These are phyloP conservation scores for Lactifluus subvellereus DNA, from an alignment of 768 basidiomycete species.

Conservation along the genomic window DNA sequence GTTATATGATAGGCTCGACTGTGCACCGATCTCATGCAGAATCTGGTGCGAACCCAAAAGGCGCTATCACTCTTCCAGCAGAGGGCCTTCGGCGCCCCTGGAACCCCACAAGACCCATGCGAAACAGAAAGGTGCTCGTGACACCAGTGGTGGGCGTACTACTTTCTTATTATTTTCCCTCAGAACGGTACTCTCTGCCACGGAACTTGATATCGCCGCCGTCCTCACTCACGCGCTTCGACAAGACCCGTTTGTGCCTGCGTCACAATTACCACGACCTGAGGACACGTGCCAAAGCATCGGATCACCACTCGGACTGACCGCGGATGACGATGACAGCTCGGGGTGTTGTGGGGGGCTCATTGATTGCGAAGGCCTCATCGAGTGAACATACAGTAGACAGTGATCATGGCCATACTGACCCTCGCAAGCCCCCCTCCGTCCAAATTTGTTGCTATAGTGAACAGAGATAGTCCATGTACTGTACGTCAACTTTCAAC, in stretches of 20 bases:
- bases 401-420: no score
- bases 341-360: constrained; percentile 10
- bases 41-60: constrained; percentile 14
- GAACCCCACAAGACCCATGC: not conserved
- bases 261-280: not conserved
- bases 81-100: not conserved
- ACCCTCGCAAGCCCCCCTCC: not conserved
- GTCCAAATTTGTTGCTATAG: not conserved
- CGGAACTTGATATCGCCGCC: constrained; percentile 19
- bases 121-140: constrained; percentile 6
- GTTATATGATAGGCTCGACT: constrained; percentile 1
- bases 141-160: not conserved
- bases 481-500: not conserved
- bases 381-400: not conserved
- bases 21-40: constrained; percentile 20
- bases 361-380: constrained; percentile 7
- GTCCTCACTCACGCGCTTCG: constrained; percentile 14
- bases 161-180: not conserved
- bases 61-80: constrained; percentile 11
- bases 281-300: not conserved
- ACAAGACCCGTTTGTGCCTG: not conserved
- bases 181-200: constrained; percentile 9
- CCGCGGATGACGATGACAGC: not conserved
- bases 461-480: not conserved
- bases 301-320: not conserved